A percentile compares a stretch with the other conserved stretches of the same genome.
These are phyloP conservation scores for Chalaropsis thielavioides DNA, from an alignment of 2,329 filamentous ascomycete species.

Conservation along the genomic window DNA sequence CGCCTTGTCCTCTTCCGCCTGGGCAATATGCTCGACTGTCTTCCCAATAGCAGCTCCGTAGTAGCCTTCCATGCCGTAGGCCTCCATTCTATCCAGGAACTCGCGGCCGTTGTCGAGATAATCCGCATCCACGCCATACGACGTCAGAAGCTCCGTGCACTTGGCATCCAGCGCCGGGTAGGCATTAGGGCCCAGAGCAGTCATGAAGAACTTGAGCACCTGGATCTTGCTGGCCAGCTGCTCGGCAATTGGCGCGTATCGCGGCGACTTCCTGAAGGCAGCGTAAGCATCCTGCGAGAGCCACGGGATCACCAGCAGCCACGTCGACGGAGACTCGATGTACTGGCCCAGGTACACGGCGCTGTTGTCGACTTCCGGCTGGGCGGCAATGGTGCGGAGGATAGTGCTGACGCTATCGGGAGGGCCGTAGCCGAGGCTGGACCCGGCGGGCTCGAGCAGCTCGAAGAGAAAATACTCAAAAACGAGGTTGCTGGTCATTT, in stretches of 20 bases:
- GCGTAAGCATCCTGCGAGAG: slow-evolving; percentile 24
- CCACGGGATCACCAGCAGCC: slow-evolving; percentile 27
- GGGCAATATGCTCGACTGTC: slow-evolving; percentile 23
- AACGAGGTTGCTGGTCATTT: slow-evolving; percentile 23
- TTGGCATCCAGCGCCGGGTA: slow-evolving; percentile 25
- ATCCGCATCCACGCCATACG: slow-evolving; percentile 24
- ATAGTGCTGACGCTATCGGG: slow-evolving; percentile 21
- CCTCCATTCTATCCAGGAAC: slow-evolving; percentile 24
- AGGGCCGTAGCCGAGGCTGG: slow-evolving; percentile 22
- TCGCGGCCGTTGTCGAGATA: slow-evolving; percentile 18
- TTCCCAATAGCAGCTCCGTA: slow-evolving; percentile 25
- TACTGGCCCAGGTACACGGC: slow-evolving; percentile 26
- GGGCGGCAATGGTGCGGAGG: background rate
- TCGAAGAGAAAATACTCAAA: slow-evolving; percentile 25
- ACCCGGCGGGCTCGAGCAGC: slow-evolving; percentile 23
- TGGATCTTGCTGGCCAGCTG: slow-evolving; percentile 22
- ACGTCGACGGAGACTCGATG: slow-evolving; percentile 25
- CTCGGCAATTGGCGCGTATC: slow-evolving; percentile 27
- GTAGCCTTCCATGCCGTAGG: slow-evolving; percentile 22
- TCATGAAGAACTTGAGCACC: slow-evolving; percentile 8
- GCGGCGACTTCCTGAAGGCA: slow-evolving; percentile 30
- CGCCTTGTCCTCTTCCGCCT: slow-evolving; percentile 22
- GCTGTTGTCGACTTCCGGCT: slow-evolving; percentile 22
- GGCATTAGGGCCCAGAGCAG: slow-evolving; percentile 4
- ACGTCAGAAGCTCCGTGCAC: slow-evolving; percentile 28